Evolutionary conservation across 345 rosid species (phyloP).

Genomic region (Gossypium rotundifolium): DNA sequence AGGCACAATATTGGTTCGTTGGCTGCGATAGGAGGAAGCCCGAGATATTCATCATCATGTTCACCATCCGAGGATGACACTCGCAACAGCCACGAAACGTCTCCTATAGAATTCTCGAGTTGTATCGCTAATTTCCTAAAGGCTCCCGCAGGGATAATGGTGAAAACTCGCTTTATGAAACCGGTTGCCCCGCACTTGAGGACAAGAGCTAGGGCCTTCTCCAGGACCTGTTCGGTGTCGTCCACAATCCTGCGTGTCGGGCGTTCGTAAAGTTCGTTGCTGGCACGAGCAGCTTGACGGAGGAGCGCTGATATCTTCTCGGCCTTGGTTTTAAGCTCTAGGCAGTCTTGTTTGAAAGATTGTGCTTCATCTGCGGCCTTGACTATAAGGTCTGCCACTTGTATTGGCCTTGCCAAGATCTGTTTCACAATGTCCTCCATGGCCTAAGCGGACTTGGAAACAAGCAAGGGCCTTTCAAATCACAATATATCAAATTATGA

Average conservation of each 20-base stretch:
- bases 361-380: conserved; percentile 61
- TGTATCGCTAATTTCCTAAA: conserved; percentile 56
- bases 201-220: conserved; percentile 53
- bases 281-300: conserved; percentile 75
- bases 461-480: not conserved
- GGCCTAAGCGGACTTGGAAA: conserved; percentile 36
- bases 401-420: conserved; percentile 61
- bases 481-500: not conserved
- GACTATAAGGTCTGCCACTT: conserved; percentile 62
- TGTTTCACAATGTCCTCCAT: conserved; percentile 78
- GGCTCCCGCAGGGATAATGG: conserved; percentile 76
- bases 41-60: conserved; percentile 59
- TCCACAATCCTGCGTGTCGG: conserved; percentile 73
- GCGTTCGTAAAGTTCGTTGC: conserved; percentile 65
- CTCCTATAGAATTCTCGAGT: conserved; percentile 74
- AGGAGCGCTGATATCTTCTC: conserved; percentile 43
- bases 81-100: conserved; percentile 70
- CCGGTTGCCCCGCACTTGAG: conserved; percentile 65
- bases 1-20: conserved; percentile 83
- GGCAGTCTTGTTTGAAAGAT: conserved; percentile 70
- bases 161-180: conserved; percentile 63
- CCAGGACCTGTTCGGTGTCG: conserved; percentile 70
- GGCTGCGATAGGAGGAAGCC: conserved; percentile 79
- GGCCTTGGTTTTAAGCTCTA: conserved; percentile 58
- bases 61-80: conserved; percentile 55